Conservation (phyloP, 352 stramenopile genomes). For the Globisporangium paddicum region DNA sequence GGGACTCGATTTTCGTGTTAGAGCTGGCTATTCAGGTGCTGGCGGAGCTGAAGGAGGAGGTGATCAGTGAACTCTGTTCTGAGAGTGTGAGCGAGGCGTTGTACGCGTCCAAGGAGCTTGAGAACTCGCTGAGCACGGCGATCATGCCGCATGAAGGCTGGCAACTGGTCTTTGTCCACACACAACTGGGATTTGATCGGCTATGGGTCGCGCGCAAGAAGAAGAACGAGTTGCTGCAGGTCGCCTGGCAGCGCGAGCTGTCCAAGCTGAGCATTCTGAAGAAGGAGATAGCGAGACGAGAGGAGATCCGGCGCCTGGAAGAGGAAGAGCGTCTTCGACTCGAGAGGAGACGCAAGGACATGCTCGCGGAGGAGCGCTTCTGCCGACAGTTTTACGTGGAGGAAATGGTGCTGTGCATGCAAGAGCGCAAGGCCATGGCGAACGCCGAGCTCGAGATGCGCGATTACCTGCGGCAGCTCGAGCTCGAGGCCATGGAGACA, state of each 20-base stretch:
- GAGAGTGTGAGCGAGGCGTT: constrained; percentile 20
- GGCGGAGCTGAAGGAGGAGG: constrained; percentile 15
- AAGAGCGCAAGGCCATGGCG: constrained; percentile 62
- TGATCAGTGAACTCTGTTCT: constrained; percentile 20
- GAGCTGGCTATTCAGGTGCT: constrained; percentile 24
- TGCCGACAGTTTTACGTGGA: constrained; percentile 68
- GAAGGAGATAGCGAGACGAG: constrained; percentile 43
- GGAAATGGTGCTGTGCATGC: constrained; percentile 50
- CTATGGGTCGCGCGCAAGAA: constrained; percentile 39
- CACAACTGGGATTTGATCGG: constrained; percentile 26
- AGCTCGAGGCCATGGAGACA: constrained; percentile 66
- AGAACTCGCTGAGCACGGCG: constrained; percentile 7
- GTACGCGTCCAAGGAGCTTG: constrained; percentile 3
- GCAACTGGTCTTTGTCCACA: not conserved
- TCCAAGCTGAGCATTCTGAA: constrained; percentile 40
- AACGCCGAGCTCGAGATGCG: constrained; percentile 61
- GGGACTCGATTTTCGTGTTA: constrained; percentile 18
- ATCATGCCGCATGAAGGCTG: not conserved
- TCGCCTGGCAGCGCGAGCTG: constrained; percentile 41
- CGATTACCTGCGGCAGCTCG: constrained; percentile 57
- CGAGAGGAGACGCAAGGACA: constrained; percentile 48
- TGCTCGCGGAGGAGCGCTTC: constrained; percentile 55
- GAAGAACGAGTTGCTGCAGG: constrained; percentile 25
- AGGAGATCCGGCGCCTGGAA: constrained; percentile 39
- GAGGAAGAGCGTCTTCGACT: constrained; percentile 45